Base-by-base conservation (phyloP, 306 rosid species). In the Lupinus albus region DNA sequence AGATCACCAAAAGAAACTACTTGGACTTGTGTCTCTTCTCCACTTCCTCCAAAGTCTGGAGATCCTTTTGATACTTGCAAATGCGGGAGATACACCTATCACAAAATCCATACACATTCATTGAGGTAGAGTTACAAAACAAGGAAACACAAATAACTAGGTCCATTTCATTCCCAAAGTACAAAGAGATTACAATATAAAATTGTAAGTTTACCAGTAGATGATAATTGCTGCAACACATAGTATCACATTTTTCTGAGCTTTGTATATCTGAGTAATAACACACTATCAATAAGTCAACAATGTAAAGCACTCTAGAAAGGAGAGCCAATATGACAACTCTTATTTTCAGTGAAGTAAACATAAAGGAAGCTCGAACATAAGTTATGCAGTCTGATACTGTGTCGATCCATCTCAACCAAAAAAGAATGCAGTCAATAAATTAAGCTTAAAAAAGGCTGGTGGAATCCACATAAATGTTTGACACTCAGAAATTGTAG, bases 221-320 rank as follows among this genome's bases (percentile, higher is more conserved):
- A 94, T 96, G 77, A 94, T 74, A 61, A 87, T 83, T 13, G 96
- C 89, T 47, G 80, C 45, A 75, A 77, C 62, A 69, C 99, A 94
- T 33, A 94, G 86, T 70, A 94, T 79, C 51, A 86, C 92, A 44
- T 94, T 94, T 85, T 92, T 84, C 76, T 94, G 97, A 84, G 99
- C 87, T 78, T 94, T 94, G 86, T 90, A 90, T 72, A 78, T 85
- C 99, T 94, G 86, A 47, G 66, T 11, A 64, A 47, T 11, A 64
- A 47, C 55, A 81, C 52, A 8, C 41, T 55, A 35, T 70, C 51
- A 71, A 81, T 68, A 14, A 74, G 65, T 47, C 65, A 78, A 65
- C 12, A 30, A 10, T 11, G 75, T 14, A 17, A 11, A 15, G 33
- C 30, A 33, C 16, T 36, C 35, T 8, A 52, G 21, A 35, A 21